Evolutionary conservation across 805 yeast genomes (phyloP), one percentile per base, ranked within the genome.

Genomic region (Barnettozyma salicaria): DNA sequence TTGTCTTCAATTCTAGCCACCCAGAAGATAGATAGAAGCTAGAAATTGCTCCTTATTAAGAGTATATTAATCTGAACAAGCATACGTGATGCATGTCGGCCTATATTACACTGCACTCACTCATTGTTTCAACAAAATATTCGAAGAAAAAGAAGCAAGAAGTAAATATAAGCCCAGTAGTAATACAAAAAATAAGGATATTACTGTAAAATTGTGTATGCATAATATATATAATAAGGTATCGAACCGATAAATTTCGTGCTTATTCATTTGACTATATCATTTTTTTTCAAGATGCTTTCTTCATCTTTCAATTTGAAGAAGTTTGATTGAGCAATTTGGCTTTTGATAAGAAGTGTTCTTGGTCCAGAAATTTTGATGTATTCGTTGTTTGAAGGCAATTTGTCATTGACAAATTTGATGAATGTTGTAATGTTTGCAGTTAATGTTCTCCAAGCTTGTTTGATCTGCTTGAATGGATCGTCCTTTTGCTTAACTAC

Each of bases 311-410:
- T 31, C 14, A 33, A n/a, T 11, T 27, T 25, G 11, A 36, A 19
- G 14, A 26, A 32, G 26, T 27, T 35, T n/a, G 32, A 13, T 12
- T 27, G 34, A 13, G 28, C n/a, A 8, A 35, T 16, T 24, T 45
- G 48, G 16, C 53, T 43, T 32, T 52, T 54, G 2, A 52, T 18
- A 5, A 52, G 27, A 2, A 53, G 38, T 6, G 44, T 44, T 30
- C 56, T 45, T 34, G 83, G 83, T 0, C 85, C 85, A 10, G 63
- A 17, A 4, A 78, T 59, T 25, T 63, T 67, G 24, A 77, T 65
- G 42, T 68, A 77, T 10, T 40, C 37, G 13, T 45, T 34, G 18
- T 37, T 32, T 3, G 45, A 33, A 3, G 41, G 41, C 8, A 38
- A 22, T 13, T 12, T 25, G 18, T 38, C 34, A 25, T 31, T 33